Evolutionary conservation across 257 asterid species (phyloP).

Genomic region (Solanum appendiculatum): DNA sequence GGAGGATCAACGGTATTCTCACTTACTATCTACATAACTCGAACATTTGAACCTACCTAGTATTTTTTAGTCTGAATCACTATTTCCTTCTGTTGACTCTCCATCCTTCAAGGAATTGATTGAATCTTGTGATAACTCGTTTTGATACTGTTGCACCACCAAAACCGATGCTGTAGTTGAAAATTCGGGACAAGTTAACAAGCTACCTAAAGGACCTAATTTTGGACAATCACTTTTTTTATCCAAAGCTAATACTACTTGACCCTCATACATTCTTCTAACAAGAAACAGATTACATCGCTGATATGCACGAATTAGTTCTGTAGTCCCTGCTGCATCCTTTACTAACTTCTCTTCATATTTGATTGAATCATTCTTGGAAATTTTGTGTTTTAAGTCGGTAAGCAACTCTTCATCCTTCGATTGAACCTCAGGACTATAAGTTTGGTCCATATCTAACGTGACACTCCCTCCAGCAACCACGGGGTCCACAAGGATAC

Average conservation of each 20-base stretch:
- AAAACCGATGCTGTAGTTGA: conserved; percentile 42
- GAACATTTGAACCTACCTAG: not conserved
- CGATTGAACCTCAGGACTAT: not conserved
- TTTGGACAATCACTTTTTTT: conserved; percentile 36
- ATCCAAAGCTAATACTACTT: conserved; percentile 18
- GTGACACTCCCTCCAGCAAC: conserved; percentile 10
- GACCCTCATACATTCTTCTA: conserved; percentile 42
- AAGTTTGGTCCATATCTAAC: not conserved
- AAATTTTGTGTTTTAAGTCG: conserved; percentile 9
- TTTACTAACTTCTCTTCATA: conserved; percentile 21
- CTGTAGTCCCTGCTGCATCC: conserved; percentile 11
- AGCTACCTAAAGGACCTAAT: conserved; percentile 40
- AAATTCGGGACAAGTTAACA: conserved; percentile 27
- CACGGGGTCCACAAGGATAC: conserved; percentile 20
- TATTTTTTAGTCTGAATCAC: conserved; percentile 3
- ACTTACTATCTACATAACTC: not conserved
- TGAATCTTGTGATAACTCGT: conserved; percentile 16
- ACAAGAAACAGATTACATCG: conserved; percentile 37
- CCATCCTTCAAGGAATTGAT: conserved; percentile 24
- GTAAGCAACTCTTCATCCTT: conserved; percentile 21
- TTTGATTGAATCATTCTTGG: conserved; percentile 15
- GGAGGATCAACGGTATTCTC: not conserved
- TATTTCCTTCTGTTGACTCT: not conserved
- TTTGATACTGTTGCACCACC: conserved; percentile 52
- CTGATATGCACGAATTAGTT: conserved; percentile 4